Evolutionary conservation across 225 moss, liverwort and hornwort genomes (phyloP).

Genomic region (Pseudoscleropodium purum): DNA sequence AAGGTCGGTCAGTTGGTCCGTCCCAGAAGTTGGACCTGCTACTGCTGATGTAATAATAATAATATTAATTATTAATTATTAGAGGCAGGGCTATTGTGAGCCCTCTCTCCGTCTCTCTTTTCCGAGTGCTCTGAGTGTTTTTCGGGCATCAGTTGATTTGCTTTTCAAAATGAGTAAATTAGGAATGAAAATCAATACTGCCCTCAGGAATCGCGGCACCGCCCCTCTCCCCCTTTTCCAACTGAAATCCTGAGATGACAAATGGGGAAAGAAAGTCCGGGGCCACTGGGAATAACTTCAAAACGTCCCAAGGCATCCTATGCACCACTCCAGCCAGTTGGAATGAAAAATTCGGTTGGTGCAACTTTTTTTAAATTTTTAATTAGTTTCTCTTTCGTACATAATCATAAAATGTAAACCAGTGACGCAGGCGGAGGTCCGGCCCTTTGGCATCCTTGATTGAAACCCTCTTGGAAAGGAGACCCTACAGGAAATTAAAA

Average conservation of each 20-base stretch:
- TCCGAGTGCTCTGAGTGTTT: background rate
- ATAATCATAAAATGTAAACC: too few species aligned
- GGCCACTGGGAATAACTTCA: background rate
- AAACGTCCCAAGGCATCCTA: background rate
- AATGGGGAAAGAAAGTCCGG: background rate
- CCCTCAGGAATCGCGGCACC: background rate
- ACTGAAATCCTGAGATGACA: background rate
- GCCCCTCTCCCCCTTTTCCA: background rate
- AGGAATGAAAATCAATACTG: background rate
- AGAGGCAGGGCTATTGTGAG: background rate
- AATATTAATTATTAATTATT: too few species aligned
- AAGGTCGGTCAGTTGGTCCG: background rate
- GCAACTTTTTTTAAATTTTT: too few species aligned
- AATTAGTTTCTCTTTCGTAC: too few species aligned
- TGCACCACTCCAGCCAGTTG: background rate
- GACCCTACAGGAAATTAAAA: too few species aligned
- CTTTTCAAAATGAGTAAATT: background rate
- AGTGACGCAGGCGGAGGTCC: too few species aligned
- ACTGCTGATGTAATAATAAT: background rate
- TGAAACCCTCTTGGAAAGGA: too few species aligned
- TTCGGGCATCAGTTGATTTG: background rate
- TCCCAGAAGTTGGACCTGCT: background rate
- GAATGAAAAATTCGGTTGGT: background rate
- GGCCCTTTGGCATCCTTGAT: too few species aligned
- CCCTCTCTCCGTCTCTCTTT: too few species aligned